Evolutionary conservation across 192 early-diverging fungal genomes (phyloP).

Genomic region (Mortierella claussenii): DNA sequence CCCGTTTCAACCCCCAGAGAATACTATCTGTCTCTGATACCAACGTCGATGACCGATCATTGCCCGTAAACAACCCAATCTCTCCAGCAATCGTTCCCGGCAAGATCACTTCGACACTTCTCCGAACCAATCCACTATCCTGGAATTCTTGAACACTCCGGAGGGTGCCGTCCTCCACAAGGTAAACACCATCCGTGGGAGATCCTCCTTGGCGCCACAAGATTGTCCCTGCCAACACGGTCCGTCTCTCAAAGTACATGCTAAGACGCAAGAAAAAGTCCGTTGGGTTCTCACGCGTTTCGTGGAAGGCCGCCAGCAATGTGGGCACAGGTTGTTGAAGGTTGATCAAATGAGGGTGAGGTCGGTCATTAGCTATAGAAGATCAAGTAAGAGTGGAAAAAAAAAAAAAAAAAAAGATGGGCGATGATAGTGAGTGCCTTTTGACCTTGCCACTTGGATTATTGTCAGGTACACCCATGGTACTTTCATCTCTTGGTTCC

Average conservation of each 20-base stretch:
- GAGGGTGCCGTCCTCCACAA: conserved; percentile 79
- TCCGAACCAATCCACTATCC: conserved; percentile 26
- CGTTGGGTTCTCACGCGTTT: conserved; percentile 60
- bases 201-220: conserved; percentile 76
- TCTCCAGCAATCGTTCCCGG: conserved; percentile 94
- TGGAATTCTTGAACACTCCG: conserved; percentile 52
- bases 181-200: conserved; percentile 69
- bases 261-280: conserved; percentile 69
- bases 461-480: too few species aligned
- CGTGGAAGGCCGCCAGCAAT: conserved; percentile 72
- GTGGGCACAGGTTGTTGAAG: conserved; percentile 63
- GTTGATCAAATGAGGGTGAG: conserved; percentile 46
- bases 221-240: conserved; percentile 61
- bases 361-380: conserved; percentile 25
- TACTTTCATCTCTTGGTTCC: not conserved
- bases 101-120: conserved; percentile 82
- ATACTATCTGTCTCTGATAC: conserved; percentile 71
- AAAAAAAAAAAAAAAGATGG: too few species aligned
- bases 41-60: conserved; percentile 65
- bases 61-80: conserved; percentile 78
- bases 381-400: too few species aligned
- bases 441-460: too few species aligned
- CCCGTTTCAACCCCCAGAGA: conserved; percentile 80
- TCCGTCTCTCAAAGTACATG: conserved; percentile 72
- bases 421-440: too few species aligned